phyloP scores from a whole-genome alignment of 495 filamentous ascomycete genomes.

The Tuber indicum region DNA sequence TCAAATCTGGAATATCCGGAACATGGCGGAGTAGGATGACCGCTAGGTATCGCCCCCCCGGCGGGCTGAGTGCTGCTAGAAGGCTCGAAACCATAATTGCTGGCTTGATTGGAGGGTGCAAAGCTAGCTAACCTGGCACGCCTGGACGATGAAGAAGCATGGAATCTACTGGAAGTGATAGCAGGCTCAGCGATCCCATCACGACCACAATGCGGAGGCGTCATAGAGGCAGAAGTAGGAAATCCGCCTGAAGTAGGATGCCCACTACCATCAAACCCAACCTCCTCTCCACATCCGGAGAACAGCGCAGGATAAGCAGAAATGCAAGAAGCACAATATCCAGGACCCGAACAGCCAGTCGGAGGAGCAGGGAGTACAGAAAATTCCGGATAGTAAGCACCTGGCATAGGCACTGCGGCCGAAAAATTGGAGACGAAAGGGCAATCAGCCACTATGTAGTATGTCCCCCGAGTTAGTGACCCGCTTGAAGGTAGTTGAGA shows the following conservation, averaged over 20 bases:
- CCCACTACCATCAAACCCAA: neutral
- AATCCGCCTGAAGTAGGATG: neutral
- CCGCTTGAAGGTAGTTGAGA: neutral
- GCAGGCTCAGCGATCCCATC: neutral
- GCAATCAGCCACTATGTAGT: neutral
- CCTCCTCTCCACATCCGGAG: neutral
- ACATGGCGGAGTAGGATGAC: neutral
- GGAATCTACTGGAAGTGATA: neutral
- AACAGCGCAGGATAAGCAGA: neutral
- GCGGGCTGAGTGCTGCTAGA: neutral
- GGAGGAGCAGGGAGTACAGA: neutral
- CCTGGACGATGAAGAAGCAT: neutral
- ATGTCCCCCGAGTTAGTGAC: neutral
- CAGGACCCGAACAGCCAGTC: neutral
- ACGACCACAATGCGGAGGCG: neutral
- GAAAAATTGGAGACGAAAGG: neutral
- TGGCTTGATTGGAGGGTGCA: neutral
- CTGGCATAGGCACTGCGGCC: neutral
- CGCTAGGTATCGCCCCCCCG: neutral
- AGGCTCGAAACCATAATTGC: neutral
- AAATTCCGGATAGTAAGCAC: neutral
- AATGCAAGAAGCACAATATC: neutral
- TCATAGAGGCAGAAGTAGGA: neutral
- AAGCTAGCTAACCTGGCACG: neutral
- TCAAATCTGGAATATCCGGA: neutral